Conservation (phyloP, 371 early-diverging fungal species). For the Sporodiniella umbellata region DNA sequence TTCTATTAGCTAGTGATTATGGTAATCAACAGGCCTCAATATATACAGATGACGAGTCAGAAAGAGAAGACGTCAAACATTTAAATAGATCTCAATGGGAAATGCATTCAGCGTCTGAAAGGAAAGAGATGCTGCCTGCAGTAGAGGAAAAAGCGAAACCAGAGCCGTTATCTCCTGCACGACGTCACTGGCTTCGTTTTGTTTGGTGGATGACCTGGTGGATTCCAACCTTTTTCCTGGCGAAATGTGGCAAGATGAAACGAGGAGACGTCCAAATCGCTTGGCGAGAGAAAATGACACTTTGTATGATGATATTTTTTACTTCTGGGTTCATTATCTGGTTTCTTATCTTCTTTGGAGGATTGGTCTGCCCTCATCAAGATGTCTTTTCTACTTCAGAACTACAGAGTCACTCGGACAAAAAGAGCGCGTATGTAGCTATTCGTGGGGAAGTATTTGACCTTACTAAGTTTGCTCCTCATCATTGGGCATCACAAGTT, state of each 20-base stretch:
- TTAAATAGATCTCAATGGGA: slow-evolving; percentile 23
- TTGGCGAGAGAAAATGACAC: slow-evolving; percentile 80
- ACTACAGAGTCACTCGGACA: slow-evolving; percentile 31
- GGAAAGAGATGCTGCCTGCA: slow-evolving; percentile 29
- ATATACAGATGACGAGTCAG: slow-evolving; percentile 61
- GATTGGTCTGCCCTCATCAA: slow-evolving; percentile 82
- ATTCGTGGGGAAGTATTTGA: slow-evolving; percentile 76
- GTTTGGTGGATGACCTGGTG: slow-evolving; percentile 90
- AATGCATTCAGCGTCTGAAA: slow-evolving; percentile 2
- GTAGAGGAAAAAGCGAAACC: slow-evolving; percentile 16
- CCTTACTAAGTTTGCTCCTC: slow-evolving; percentile 59
- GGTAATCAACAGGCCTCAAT: slow-evolving; percentile 8
- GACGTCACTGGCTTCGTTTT: slow-evolving; percentile 75
- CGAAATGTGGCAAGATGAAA: slow-evolving; percentile 69
- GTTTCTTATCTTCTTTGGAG: slow-evolving; percentile 78
- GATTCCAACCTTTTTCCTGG: slow-evolving; percentile 71
- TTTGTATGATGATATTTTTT: slow-evolving; percentile 74
- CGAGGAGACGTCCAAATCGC: slow-evolving; percentile 82
- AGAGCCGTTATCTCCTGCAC: slow-evolving; percentile 33
- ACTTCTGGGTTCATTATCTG: slow-evolving; percentile 43
- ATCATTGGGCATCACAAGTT: slow-evolving; percentile 44
- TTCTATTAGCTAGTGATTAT: no score
- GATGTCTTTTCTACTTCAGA: slow-evolving; percentile 59
- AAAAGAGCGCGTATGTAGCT: slow-evolving; percentile 50
- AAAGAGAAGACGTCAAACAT: slow-evolving; percentile 35